Evolutionary conservation across 257 asterid genomes (phyloP), one percentile per base, ranked within the genome.

Genomic region (Fraxinus pennsylvanica): DNA sequence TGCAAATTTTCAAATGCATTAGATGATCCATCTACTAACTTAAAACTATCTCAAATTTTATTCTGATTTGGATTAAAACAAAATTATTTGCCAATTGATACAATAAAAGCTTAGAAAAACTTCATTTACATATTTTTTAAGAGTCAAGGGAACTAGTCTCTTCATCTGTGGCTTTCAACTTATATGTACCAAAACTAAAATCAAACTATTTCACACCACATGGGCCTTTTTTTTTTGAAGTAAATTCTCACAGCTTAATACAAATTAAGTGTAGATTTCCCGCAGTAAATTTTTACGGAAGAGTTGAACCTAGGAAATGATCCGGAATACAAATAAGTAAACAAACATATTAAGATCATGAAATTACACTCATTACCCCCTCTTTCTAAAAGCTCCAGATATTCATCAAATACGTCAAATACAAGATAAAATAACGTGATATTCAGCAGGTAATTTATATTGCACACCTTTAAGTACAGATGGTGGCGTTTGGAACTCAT

Each of bases 401-500:
- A 39, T 29, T 25, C 13, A n/a, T 36, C 12, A 59, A 66, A 50
- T 57, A 45, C 36, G 66, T n/a, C 41, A 50, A n/a, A 76, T 2
- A 27, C 17, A 50, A 52, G 17, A 29, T 8, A 19, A 57, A 17
- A 50, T 1, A 72, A 22, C 9, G 59, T 27, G 61, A 75, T 8
- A 68, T 57, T 38, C 59, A 47, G 66, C 52, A 69, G 52, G 76
- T 57, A 63, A 14, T 75, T 54, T 41, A 29, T 21, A 74, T 7
- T 59, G 76, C 54, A 59, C 86, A 91, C 99, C 98, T 90, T 85
- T 90, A 19, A 96, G 93, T 29, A 96, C 93, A 76, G 90, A 43
- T 0, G 98, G 96, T 6, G 97, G 84, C 2, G 99, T 90, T 69
- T 90, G 92, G 81, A 96, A 96, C 85, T 91, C 97, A 29, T 82